Evolutionary conservation across 768 basidiomycete species (phyloP).

Genomic region (Lentinula sp.): DNA sequence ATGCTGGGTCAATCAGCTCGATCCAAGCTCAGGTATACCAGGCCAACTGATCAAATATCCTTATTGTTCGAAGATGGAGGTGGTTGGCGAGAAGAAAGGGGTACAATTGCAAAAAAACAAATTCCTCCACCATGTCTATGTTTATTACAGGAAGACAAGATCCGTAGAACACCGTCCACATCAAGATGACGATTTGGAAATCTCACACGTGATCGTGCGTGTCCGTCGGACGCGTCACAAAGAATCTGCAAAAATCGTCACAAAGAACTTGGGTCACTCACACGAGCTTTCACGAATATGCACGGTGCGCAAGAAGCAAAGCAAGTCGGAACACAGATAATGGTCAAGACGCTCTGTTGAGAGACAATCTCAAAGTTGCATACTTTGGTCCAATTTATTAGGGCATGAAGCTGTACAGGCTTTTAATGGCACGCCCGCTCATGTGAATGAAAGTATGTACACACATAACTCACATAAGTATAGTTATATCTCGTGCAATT

Average conservation of each 20-base stretch:
- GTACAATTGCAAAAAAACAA: background rate
- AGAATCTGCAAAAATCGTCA: background rate
- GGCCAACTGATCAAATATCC: background rate
- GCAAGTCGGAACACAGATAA: no score
- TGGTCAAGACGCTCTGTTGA: no score
- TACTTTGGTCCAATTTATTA: no score
- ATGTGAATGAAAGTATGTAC: no score
- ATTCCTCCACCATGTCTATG: background rate
- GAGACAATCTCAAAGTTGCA: no score
- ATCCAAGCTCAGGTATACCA: no score
- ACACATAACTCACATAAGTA: no score
- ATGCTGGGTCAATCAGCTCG: background rate
- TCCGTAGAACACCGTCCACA: background rate
- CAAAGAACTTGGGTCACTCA: background rate
- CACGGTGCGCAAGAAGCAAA: background rate
- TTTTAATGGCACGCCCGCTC: no score
- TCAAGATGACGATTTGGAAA: background rate
- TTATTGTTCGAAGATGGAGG: background rate
- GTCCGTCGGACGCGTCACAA: background rate
- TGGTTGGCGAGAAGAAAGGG: background rate
- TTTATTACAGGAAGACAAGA: background rate
- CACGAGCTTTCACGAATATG: background rate
- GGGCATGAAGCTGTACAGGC: no score
- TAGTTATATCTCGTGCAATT: no score
- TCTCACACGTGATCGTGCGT: background rate